Percentiles rank a stretch among this genome's conserved stretches.
phyloP scores from a whole-genome alignment of 1,139 yeast genomes.

The Protomyces macrosporus region DNA sequence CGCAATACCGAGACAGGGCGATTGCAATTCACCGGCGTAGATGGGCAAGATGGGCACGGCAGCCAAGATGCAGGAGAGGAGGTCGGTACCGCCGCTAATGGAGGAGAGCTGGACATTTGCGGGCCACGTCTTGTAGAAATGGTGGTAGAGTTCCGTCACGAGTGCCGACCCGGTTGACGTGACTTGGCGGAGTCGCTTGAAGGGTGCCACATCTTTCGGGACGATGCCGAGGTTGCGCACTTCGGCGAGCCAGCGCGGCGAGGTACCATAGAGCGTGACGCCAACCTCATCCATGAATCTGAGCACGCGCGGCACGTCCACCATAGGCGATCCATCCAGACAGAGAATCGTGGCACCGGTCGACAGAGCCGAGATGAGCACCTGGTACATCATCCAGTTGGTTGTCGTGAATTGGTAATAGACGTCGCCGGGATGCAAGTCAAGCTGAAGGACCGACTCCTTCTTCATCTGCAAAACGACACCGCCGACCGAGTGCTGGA shows the following conservation, averaged over 20 bases:
- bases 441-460: conserved; percentile 32
- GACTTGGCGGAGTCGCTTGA: conserved; percentile 15
- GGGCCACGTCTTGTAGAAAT: conserved; percentile 31
- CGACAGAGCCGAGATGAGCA: conserved; percentile 33
- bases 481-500: conserved; percentile 34
- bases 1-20: conserved; percentile 34
- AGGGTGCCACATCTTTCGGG: conserved; percentile 8
- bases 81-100: conserved; percentile 34
- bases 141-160: conserved; percentile 32
- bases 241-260: conserved; percentile 24
- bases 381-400: conserved; percentile 28
- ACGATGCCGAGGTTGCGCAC: conserved; percentile 1
- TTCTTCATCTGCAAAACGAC: conserved; percentile 33
- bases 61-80: conserved; percentile 33
- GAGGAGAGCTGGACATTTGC: conserved; percentile 30
- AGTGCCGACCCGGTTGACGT: conserved; percentile 34
- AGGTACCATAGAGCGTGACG: conserved; percentile 26
- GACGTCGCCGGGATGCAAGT: conserved; percentile 31
- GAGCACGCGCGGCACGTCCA: conserved; percentile 3
- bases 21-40: conserved; percentile 33
- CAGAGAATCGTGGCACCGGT: conserved; percentile 33
- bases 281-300: conserved; percentile 5
- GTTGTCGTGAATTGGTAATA: conserved; percentile 32
- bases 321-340: conserved; percentile 33
- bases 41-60: conserved; percentile 32